Evolutionary conservation across 1,284 basidiomycete genomes (phyloP), one percentile per base, ranked within the genome.

Genomic region (Hemileia vastatrix): DNA sequence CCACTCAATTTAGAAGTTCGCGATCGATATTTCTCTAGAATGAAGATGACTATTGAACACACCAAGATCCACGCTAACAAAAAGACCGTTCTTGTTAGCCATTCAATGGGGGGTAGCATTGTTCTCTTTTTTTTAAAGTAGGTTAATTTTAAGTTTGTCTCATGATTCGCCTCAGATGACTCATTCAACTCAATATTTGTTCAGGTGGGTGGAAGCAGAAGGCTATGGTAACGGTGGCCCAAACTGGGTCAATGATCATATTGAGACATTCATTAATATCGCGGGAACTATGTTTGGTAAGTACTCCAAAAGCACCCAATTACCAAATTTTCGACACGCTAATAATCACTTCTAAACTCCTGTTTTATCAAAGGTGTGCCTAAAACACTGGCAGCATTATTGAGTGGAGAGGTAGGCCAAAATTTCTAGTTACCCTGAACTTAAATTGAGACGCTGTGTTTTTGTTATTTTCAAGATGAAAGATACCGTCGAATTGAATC

Each of bases 311-410:
- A 4, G 21, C 31, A 4, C 3, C 4, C 15, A 4, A 1, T 2
- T 86, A 87, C 68, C 64, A 83, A 27, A 32, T 40, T 18, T 40
- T 24, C 45, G 13, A 68, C 5, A 9, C 54, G 40, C 23, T 43
- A 53, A 61, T 52, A 43, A 47, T 49, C 9, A n/a, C 24, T 59
- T 50, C 15, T 23, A 31, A 32, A 13, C 11, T 2, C 18, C 24
- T 44, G 9, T 3, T 47, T 43, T 9, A 57, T 40, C 24, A 8
- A 32, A 66, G 78, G 80, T 52, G 80, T 82, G 0, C 78, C 90
- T 1, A 98, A 97, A 77, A 89, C 93, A 0, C 95, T 97, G 90
- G 80, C 92, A 0, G 93, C 94, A 2, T 90, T 97, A 74, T 79
- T 98, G 31, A 92, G 90, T 0, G 88, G 88, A 6, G 89, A 90